These are phyloP conservation scores for Priceomyces carsonii DNA, from an alignment of 805 yeast genomes.

Conservation along the genomic window DNA sequence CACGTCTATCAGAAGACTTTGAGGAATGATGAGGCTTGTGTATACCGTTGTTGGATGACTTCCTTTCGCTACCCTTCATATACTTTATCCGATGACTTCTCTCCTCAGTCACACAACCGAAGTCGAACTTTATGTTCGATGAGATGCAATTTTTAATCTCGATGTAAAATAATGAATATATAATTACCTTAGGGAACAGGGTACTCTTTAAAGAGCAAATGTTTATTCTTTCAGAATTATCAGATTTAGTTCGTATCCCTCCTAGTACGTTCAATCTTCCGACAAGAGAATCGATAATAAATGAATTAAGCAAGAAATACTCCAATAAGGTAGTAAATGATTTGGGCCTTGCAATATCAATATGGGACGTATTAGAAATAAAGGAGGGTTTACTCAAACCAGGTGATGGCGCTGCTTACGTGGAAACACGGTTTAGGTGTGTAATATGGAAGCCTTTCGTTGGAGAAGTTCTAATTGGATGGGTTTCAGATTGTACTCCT, in stretches of 20 bases:
- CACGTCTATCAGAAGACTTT: conserved; percentile 55
- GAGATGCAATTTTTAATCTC: too few relatives aligned
- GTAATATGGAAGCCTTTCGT: conserved; percentile 91
- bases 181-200: too few relatives aligned
- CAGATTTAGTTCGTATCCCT: conserved; percentile 85
- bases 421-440: conserved; percentile 71
- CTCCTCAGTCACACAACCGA: too few relatives aligned
- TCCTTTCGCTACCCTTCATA: too few relatives aligned
- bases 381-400: conserved; percentile 90
- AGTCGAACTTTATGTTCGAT: too few relatives aligned
- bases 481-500: conserved; percentile 84
- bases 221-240: conserved; percentile 81
- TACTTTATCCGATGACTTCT: too few relatives aligned
- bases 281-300: conserved; percentile 68
- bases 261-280: conserved; percentile 81
- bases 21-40: conserved; percentile 23
- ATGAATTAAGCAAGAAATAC: conserved; percentile 81
- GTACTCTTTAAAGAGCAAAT: conserved; percentile 36
- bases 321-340: conserved; percentile 83
- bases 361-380: conserved; percentile 80
- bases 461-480: conserved; percentile 90
- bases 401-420: conserved; percentile 90
- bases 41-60: too few relatives aligned
- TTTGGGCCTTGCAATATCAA: conserved; percentile 78
- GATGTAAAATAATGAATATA: too few relatives aligned